Base-by-base conservation (phyloP, 176 grass and related monocot species). In the Triticum turgidum region DNA sequence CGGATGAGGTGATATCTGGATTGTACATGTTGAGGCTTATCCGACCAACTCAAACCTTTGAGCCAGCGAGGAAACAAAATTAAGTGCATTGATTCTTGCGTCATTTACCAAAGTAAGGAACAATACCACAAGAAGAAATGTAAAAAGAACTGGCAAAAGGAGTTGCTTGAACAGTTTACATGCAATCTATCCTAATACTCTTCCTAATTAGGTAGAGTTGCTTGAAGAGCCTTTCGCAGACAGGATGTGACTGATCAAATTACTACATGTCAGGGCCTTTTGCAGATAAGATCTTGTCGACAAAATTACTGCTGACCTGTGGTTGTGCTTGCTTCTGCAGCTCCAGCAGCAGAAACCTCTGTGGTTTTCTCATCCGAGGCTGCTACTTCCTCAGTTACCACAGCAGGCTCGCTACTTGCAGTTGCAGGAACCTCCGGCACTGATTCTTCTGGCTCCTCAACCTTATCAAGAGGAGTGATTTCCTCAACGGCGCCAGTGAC, bases 291-390 rank as follows among this genome's bases (percentile, higher is more conserved):
- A 49, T 84, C 61, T 87, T 35, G 13, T 78, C 83, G 7, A 66
- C 32, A 85, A 83, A 80, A 85, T 79, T 87, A 78, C 83, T 89
- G 90, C 93, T 76, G 34, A 95, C 93, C 93, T 92, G 89, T 89
- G 62, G 67, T 51, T 18, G 81, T 81, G 73, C 81, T 91, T 91
- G 45, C 83, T 87, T 79, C 69, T 83, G 69, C 89, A 44, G 85
- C 85, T 89, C 21, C 87, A 76, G 75, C 52, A 93, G 83, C 85
- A 65, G 79, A 70, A 79, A 65, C 83, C 75, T 84, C 78, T 59
- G 74, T 76, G 27, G 58, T 77, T 87, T 52, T 45, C 69, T 89
- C 76, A 81, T 77, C 72, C 32, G 59, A 61, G 22, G 27, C 87
- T 47, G 30, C 35, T 85, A 79, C 61, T 49, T 84, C 83, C 68